Evolutionary conservation across 345 rosid genomes (phyloP).

Genomic region (Syzygium aromaticum): DNA sequence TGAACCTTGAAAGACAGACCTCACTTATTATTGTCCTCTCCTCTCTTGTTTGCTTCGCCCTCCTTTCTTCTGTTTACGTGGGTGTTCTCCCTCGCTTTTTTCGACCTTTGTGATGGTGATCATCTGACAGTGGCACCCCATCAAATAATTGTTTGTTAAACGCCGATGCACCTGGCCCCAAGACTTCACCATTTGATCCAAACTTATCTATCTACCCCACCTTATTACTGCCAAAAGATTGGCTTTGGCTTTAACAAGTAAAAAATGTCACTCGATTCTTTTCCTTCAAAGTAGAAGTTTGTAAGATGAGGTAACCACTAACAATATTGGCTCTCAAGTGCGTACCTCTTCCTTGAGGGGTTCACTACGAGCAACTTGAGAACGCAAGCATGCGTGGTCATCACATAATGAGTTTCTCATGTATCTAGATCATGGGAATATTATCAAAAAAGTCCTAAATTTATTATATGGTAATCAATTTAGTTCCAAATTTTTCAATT

Average conservation of each 20-base stretch:
- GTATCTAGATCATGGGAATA: not conserved
- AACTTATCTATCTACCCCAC: not conserved
- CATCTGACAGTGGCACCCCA: not conserved
- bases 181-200: not conserved
- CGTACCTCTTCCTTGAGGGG: not conserved
- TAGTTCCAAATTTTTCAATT: too few species aligned
- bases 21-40: not conserved
- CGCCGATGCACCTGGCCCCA: not conserved
- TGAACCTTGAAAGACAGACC: not conserved
- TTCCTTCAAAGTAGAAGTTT: not conserved
- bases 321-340: not conserved
- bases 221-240: not conserved
- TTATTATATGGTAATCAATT: too few species aligned
- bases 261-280: not conserved
- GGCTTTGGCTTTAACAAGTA: not conserved
- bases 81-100: not conserved
- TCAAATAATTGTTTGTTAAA: not conserved
- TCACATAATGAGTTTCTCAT: not conserved
- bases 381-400: not conserved
- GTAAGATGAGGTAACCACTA: not conserved
- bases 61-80: not conserved
- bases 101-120: not conserved
- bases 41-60: not conserved
- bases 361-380: not conserved
- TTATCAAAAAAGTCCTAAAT: not conserved